A percentile compares a stretch with the other conserved stretches of the same genome.
Evolutionary conservation across 305 asterid species (phyloP).

Genomic region (Fraxinus velutina): DNA sequence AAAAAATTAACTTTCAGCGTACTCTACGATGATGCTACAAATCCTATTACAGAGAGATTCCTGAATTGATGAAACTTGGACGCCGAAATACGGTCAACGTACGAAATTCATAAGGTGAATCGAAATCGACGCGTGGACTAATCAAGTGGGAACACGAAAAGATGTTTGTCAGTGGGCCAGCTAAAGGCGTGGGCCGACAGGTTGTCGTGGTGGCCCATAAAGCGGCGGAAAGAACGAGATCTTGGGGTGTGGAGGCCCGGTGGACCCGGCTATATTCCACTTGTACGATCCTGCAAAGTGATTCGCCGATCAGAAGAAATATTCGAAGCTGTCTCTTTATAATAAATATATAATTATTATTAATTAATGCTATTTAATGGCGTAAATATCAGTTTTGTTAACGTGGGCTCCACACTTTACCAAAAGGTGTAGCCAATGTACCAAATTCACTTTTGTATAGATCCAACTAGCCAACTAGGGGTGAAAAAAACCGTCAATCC

Average conservation of each 20-base stretch:
- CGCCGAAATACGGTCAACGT: neutral
- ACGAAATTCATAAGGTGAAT: neutral
- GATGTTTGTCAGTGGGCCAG: conserved; percentile 39
- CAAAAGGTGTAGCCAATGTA: neutral
- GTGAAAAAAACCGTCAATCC: neutral
- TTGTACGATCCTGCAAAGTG: conserved; percentile 11
- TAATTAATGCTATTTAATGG: neutral
- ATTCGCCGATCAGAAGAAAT: conserved; percentile 30
- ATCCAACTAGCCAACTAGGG: neutral
- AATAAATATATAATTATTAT: no score
- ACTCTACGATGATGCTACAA: neutral
- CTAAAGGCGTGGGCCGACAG: conserved; percentile 52
- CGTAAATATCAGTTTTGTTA: neutral
- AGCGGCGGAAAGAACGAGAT: conserved; percentile 33
- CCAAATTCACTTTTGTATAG: neutral
- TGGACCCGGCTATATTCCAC: conserved; percentile 16
- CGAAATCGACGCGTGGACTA: conserved; percentile 23
- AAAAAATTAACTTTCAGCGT: neutral
- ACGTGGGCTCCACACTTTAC: neutral
- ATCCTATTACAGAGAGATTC: neutral
- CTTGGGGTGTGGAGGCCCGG: neutral
- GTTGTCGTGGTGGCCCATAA: conserved; percentile 30
- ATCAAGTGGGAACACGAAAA: conserved; percentile 24
- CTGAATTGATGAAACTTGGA: neutral
- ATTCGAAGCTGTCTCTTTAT: conserved; percentile 30